Evolutionary conservation across 2,329 filamentous ascomycete genomes (phyloP), one percentile per base, ranked within the genome.

Genomic region (Ploettnerulaceae sp.): DNA sequence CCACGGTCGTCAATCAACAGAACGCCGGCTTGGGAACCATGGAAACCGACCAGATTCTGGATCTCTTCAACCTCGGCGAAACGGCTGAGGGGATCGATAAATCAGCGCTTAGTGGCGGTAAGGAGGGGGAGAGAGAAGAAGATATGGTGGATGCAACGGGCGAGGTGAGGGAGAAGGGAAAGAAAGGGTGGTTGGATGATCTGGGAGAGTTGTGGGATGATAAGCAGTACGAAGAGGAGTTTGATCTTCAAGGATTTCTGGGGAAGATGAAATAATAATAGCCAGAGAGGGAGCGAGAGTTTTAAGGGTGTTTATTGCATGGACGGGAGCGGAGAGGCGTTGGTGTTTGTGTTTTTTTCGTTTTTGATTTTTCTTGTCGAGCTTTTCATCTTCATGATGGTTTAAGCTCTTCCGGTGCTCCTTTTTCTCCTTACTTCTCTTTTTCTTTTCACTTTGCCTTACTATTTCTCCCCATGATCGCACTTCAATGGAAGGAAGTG

Each of bases 41-140:
- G 93, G 91, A 97, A 67, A 98, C 94, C 29, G 93, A 97, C 62
- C 90, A 98, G 67, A 95, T 98, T 50, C 78, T 98, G 3, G 93
- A 98, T 62, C 78, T 98, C 36, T 98, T 98, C 74, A 97, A 86
- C 59, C 75, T 98, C 6, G 86, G 87, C 45, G 89, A 95, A 57
- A 76, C 82, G 22, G 85, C 82, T 32, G 82, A 86, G 3, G 79
- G 71, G 29, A 72, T 84, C 5, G 78, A 82, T 49, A 81, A 82
- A 58, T 70, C 77, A 1, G 73, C 76, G 42, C 31, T 49, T 4
- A 74, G 74, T 34, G 72, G 69, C 59, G 63, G 75, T 71, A 62
- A 72, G 48, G 67, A 66, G 4, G 77, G 81, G 44, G 82, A 78
- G 29, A 74, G 82, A 35, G 84, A 86, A 55, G 82, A 87, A 63